These are phyloP conservation scores for Nannochloropsis oceanica DNA, from an alignment of 108 stramenopile species.

Conservation along the genomic window DNA sequence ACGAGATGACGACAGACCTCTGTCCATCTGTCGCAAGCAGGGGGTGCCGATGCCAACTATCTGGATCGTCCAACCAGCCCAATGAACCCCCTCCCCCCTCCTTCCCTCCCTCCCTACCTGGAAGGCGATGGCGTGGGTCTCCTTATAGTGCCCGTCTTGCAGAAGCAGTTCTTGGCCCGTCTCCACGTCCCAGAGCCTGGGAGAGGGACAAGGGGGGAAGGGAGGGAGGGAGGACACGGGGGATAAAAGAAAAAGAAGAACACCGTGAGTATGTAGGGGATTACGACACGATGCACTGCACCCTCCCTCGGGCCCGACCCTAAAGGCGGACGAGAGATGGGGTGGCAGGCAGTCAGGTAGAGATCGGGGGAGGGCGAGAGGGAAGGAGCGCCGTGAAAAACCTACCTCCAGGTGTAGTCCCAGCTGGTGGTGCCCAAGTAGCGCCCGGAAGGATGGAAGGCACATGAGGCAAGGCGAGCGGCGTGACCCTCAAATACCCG, in stretches of 20 bases:
- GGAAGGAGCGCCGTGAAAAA: not conserved
- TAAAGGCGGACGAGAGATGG: too few relatives aligned
- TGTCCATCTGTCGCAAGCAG: too few relatives aligned
- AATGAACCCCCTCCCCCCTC: not conserved
- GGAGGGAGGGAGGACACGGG: not conserved
- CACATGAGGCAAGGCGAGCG: conserved; percentile 68
- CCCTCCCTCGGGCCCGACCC: too few relatives aligned
- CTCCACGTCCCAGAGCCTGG: conserved; percentile 82
- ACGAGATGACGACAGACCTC: too few relatives aligned
- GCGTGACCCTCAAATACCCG: conserved; percentile 59
- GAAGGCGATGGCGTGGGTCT: conserved; percentile 78
- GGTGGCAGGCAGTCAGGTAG: not conserved
- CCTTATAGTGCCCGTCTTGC: conserved; percentile 74
- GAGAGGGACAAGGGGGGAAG: not conserved
- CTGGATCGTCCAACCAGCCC: not conserved
- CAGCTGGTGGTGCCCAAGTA: conserved; percentile 79
- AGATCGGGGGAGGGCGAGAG: not conserved
- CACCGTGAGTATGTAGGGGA: too few relatives aligned
- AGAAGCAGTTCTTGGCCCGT: conserved; percentile 67
- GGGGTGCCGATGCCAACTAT: too few relatives aligned
- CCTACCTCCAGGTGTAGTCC: conserved; percentile 83
- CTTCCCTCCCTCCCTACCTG: conserved; percentile 37
- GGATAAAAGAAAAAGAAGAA: not conserved
- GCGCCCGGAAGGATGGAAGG: conserved; percentile 73
- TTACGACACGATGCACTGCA: too few relatives aligned